Conservation (phyloP, 129 eudicot species). For the Dittrichia graveolens region DNA sequence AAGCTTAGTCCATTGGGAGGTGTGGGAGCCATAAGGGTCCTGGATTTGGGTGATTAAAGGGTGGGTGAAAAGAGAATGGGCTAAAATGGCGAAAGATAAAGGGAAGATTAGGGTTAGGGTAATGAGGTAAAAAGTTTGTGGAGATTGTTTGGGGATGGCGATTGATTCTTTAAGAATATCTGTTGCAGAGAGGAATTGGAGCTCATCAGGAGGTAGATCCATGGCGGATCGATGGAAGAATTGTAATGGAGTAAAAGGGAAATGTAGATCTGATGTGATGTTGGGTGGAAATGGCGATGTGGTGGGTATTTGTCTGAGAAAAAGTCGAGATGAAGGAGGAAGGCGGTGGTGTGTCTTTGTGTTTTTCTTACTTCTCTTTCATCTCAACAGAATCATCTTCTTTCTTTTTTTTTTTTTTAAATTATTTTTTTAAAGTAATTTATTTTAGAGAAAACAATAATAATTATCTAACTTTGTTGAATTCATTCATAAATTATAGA, state of each 20-base stretch:
- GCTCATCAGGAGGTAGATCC: conserved; percentile 81
- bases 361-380: not conserved
- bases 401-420: not conserved
- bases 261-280: not conserved
- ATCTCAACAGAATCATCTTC: not conserved
- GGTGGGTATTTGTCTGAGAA: not conserved
- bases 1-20: conserved; percentile 58
- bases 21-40: conserved; percentile 37
- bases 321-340: conserved; percentile 22
- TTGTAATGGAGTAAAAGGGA: not conserved
- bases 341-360: not conserved
- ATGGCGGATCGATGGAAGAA: conserved; percentile 39
- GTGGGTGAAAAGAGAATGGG: conserved; percentile 84
- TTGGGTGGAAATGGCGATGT: not conserved
- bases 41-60: conserved; percentile 66
- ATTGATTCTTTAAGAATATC: conserved; percentile 66
- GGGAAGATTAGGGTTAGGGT: conserved; percentile 85
- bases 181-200: conserved; percentile 58
- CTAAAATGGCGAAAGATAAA: conserved; percentile 78
- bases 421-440: too few species aligned
- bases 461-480: too few species aligned
- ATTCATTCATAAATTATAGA: too few species aligned
- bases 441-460: too few species aligned
- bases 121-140: conserved; percentile 69
- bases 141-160: conserved; percentile 74